Conservation (phyloP, 2,329 filamentous ascomycete genomes). For the Microcyclosporella mali region DNA sequence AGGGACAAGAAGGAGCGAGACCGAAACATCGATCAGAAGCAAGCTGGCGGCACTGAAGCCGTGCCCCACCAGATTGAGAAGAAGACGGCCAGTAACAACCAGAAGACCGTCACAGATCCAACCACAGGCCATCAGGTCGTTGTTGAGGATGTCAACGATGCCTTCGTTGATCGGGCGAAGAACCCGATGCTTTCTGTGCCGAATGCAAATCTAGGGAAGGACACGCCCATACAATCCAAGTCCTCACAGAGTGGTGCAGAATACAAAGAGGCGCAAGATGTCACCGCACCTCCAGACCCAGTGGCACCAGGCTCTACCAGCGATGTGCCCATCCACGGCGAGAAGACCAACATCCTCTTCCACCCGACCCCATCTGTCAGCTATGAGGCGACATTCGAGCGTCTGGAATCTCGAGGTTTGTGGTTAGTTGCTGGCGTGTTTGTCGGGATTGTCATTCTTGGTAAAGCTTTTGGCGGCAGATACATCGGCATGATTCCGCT, state of each 20-base stretch:
- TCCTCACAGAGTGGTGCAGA: conserved; percentile 66
- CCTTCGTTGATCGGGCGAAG: conserved; percentile 63
- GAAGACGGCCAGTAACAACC: conserved; percentile 39
- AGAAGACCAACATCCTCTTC: conserved; percentile 94
- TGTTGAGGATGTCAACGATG: conserved; percentile 72
- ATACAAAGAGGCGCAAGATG: conserved; percentile 78
- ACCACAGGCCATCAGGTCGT: conserved; percentile 79
- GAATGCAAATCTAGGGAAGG: conserved; percentile 78
- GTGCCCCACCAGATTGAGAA: conserved; percentile 44
- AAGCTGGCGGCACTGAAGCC: conserved; percentile 30
- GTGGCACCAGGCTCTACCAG: conserved; percentile 75
- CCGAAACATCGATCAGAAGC: conserved; percentile 55
- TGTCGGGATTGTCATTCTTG: conserved; percentile 66
- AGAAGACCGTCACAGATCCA: conserved; percentile 71
- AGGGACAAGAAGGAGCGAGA: conserved; percentile 71
- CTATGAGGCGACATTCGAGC: conserved; percentile 79
- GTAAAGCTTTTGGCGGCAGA: conserved; percentile 71
- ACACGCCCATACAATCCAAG: conserved; percentile 65
- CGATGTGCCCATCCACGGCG: conserved; percentile 90
- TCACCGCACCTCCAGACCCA: conserved; percentile 85
- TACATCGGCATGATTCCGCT: conserved; percentile 72
- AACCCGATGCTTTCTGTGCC: conserved; percentile 76
- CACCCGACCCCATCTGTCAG: conserved; percentile 86
- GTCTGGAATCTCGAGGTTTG: conserved; percentile 68
- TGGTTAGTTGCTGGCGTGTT: conserved; percentile 65